Percentiles rank a stretch among this genome's conserved stretches.
phyloP scores from a whole-genome alignment of 331 rosid genomes.

The Malus hybrid region DNA sequence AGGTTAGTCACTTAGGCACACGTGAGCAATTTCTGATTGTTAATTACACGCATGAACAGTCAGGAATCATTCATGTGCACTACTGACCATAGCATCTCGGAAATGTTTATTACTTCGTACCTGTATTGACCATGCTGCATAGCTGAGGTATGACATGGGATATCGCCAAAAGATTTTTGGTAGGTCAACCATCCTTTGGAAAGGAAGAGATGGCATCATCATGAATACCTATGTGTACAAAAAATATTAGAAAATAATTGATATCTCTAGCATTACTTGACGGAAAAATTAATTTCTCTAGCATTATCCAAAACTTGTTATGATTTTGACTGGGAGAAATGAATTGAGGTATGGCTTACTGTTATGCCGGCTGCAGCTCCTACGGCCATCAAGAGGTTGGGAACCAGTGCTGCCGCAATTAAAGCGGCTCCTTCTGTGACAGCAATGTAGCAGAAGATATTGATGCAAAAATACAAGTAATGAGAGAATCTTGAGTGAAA shows the following conservation, averaged over 20 bases:
- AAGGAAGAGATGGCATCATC: slow-evolving; percentile 18
- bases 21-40: no score
- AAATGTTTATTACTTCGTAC: neutral
- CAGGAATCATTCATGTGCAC: neutral
- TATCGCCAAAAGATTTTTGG: slow-evolving; percentile 13
- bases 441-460: slow-evolving; percentile 11
- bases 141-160: slow-evolving; percentile 16
- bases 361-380: slow-evolving; percentile 6
- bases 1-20: neutral
- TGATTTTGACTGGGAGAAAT: neutral
- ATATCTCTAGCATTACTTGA: neutral
- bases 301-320: neutral
- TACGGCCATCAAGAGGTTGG: slow-evolving; percentile 18
- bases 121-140: slow-evolving; percentile 14
- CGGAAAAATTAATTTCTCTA: neutral
- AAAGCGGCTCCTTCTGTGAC: slow-evolving; percentile 7
- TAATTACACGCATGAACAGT: neutral
- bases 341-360: neutral
- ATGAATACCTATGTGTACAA: slow-evolving; percentile 5
- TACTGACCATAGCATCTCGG: neutral
- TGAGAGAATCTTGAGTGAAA: slow-evolving; percentile 6
- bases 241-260: neutral
- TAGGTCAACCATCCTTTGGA: slow-evolving; percentile 2
- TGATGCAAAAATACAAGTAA: slow-evolving; percentile 14
- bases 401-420: neutral